Percentiles rank a stretch among this genome's conserved stretches.
These are phyloP conservation scores for Naganishia liquefaciens DNA, from an alignment of 1,284 basidiomycete species.

Conservation along the genomic window DNA sequence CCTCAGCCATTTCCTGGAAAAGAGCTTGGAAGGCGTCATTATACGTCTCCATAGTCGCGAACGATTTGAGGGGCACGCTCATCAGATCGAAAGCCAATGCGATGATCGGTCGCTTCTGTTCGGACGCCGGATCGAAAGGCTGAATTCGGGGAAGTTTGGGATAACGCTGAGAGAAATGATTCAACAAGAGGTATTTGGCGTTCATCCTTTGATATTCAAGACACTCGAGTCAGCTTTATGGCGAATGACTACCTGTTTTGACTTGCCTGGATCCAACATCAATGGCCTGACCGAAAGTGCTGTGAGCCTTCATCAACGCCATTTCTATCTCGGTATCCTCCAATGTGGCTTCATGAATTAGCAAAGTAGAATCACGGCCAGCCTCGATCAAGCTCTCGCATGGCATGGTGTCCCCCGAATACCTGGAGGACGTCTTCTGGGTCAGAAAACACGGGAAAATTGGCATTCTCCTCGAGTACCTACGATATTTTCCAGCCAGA, in stretches of 20 bases:
- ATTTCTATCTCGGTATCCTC: slow-evolving; percentile 71
- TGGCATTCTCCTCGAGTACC: slow-evolving; percentile 46
- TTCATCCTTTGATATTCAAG: slow-evolving; percentile 64
- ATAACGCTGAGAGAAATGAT: slow-evolving; percentile 93
- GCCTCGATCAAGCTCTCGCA: slow-evolving; percentile 67
- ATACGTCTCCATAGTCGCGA: slow-evolving; percentile 79
- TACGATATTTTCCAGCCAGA: slow-evolving; percentile 82
- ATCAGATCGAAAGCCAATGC: slow-evolving; percentile 81
- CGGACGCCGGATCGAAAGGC: slow-evolving; percentile 33
- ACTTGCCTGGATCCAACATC: slow-evolving; percentile 68
- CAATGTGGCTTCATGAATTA: slow-evolving; percentile 94
- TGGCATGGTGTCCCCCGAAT: slow-evolving; percentile 86
- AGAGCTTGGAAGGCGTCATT: slow-evolving; percentile 69
- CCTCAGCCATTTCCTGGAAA: slow-evolving; percentile 63
- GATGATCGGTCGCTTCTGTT: slow-evolving; percentile 54
- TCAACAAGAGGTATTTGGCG: slow-evolving; percentile 78
- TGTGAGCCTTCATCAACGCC: slow-evolving; percentile 78
- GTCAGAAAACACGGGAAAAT: slow-evolving; percentile 52
- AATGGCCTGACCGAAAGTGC: slow-evolving; percentile 85
- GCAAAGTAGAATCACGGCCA: slow-evolving; percentile 69
- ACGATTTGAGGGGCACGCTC: slow-evolving; percentile 68
- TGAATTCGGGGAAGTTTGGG: slow-evolving; percentile 68
- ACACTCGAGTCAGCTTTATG: slow-evolving; percentile 3
- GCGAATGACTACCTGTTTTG: no score
- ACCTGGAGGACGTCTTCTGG: slow-evolving; percentile 54